A percentile compares a stretch with the other conserved stretches of the same genome.
Conservation (phyloP, 2,329 filamentous ascomycete genomes). For the Bipolaris oryzae region DNA sequence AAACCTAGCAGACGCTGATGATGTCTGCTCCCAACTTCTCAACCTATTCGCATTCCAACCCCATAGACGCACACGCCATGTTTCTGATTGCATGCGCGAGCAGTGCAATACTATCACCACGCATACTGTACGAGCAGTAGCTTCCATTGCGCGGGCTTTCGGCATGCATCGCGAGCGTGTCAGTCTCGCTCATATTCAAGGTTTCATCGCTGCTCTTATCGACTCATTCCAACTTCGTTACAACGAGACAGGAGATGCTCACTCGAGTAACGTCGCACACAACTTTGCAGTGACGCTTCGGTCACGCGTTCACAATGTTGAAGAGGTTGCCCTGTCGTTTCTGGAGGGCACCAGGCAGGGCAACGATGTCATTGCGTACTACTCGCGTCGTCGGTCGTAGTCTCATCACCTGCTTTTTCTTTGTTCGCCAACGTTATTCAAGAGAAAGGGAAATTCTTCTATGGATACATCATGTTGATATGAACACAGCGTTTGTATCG, state of each 20-base stretch:
- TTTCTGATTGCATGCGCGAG: conserved; percentile 1
- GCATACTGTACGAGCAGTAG: background rate
- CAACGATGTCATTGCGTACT: background rate
- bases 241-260: background rate
- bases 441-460: too few species aligned
- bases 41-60: background rate
- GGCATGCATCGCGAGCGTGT: background rate
- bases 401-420: too few species aligned
- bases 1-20: background rate
- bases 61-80: background rate
- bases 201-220: conserved; percentile 8
- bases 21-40: background rate
- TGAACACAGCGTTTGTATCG: too few species aligned
- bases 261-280: background rate
- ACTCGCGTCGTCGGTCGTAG: background rate
- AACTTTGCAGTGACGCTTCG: conserved; percentile 12
- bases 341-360: conserved; percentile 4
- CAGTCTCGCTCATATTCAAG: background rate
- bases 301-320: background rate
- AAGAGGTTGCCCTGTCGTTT: conserved; percentile 12
- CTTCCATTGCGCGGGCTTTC: background rate
- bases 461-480: too few species aligned
- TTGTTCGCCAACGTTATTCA: too few species aligned
- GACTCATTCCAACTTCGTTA: conserved; percentile 2
- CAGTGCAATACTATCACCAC: background rate